Percentiles rank a stretch among this genome's conserved stretches.
These are phyloP conservation scores for Populus tomentosa DNA, from an alignment of 441 rosid genomes.

Conservation along the genomic window DNA sequence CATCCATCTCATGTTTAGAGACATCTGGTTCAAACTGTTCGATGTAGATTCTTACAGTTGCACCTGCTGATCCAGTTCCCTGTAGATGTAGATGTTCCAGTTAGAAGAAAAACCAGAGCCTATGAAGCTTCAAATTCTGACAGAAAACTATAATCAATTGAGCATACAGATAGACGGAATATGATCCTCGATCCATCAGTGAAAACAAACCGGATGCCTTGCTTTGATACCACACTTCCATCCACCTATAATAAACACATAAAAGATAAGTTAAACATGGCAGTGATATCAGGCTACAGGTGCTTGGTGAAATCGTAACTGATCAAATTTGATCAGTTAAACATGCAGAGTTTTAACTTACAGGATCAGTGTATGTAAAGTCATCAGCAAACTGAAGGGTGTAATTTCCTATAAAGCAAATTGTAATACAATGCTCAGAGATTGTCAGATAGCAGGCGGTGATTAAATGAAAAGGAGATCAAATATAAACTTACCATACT, in stretches of 20 bases:
- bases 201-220: constrained; percentile 88
- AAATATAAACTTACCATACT: constrained; percentile 48
- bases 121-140: constrained; percentile 3
- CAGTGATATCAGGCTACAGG: background rate
- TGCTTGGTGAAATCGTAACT: background rate
- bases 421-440: constrained; percentile 14
- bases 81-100: constrained; percentile 18
- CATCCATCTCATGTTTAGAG: constrained; percentile 83
- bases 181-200: constrained; percentile 87
- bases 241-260: constrained; percentile 52
- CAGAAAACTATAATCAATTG: constrained; percentile 1
- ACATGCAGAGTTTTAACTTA: constrained; percentile 35
- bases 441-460: background rate
- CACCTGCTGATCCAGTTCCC: constrained; percentile 99
- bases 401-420: constrained; percentile 55
- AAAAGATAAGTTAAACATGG: constrained; percentile 7
- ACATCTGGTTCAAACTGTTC: constrained; percentile 83
- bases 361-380: constrained; percentile 89
- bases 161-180: constrained; percentile 73
- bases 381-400: constrained; percentile 80
- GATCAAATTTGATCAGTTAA: background rate
- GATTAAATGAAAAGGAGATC: constrained; percentile 2
- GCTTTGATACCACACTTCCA: constrained; percentile 86
- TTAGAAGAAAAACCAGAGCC: background rate
- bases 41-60: constrained; percentile 75